A percentile compares a stretch with the other conserved stretches of the same genome.
phyloP scores from a whole-genome alignment of 2,329 filamentous ascomycete species.

The Cytospora schulzeri region DNA sequence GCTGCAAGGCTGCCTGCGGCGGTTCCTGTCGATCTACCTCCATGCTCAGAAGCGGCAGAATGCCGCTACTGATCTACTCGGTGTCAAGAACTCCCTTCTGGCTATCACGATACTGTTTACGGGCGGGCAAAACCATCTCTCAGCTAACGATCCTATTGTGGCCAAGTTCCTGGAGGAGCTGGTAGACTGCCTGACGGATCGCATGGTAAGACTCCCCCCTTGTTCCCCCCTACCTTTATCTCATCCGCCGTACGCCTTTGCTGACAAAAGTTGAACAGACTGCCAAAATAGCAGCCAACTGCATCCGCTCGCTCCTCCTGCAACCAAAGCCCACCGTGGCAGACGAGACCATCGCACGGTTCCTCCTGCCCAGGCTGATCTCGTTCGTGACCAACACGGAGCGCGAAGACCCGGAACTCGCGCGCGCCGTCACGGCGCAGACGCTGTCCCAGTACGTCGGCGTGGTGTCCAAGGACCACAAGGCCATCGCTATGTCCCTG shows the following conservation, averaged over 20 bases:
- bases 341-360: constrained; percentile 73
- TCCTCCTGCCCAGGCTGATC: constrained; percentile 74
- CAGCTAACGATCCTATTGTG: constrained; percentile 74
- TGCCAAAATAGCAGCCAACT: constrained; percentile 87
- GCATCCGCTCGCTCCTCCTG: constrained; percentile 81
- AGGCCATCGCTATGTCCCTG: constrained; percentile 68
- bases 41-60: constrained; percentile 73
- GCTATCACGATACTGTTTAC: constrained; percentile 89
- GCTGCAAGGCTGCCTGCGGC: constrained; percentile 77
- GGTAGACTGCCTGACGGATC: constrained; percentile 78
- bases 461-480: constrained; percentile 47
- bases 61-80: constrained; percentile 73
- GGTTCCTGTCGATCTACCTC: constrained; percentile 79
- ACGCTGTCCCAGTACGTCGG: constrained; percentile 74
- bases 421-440: constrained; percentile 69
- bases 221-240: neutral
- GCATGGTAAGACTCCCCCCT: constrained; percentile 57
- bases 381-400: constrained; percentile 71
- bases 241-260: neutral
- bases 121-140: constrained; percentile 72
- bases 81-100: constrained; percentile 90
- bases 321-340: constrained; percentile 62
- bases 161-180: constrained; percentile 77
- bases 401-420: constrained; percentile 78
- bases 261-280: constrained; percentile 53